Conservation (phyloP, 2,329 filamentous ascomycete species). For the Emydomyces testavorans region DNA sequence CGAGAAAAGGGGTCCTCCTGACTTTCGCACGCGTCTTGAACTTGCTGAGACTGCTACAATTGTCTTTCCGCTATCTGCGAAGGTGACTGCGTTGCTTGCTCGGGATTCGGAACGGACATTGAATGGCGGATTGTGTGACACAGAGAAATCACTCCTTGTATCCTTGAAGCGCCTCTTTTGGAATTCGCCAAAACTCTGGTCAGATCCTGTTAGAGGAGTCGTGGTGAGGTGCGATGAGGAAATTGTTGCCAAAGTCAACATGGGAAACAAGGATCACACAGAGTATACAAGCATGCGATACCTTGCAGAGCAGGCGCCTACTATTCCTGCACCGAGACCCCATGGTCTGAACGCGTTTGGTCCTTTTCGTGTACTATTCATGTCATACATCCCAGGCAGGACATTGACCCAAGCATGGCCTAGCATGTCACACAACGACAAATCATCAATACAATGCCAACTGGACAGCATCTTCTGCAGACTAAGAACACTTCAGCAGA, state of each 20-base stretch:
- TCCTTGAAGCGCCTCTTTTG: conserved; percentile 20
- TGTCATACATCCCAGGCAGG: conserved; percentile 21
- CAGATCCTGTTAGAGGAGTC: conserved; percentile 17
- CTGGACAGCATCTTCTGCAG: conserved; percentile 17
- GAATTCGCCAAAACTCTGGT: conserved; percentile 20
- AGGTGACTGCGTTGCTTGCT: conserved; percentile 16
- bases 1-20: conserved; percentile 11
- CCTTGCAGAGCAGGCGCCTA: conserved; percentile 18
- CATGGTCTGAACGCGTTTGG: conserved; percentile 22
- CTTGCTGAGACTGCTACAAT: conserved; percentile 17
- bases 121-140: neutral
- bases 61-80: conserved; percentile 21
- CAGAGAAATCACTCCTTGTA: conserved; percentile 11
- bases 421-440: conserved; percentile 18
- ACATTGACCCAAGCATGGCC: conserved; percentile 21
- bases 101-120: conserved; percentile 8
- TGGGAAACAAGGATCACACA: conserved; percentile 15
- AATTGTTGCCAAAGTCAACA: conserved; percentile 19
- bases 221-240: conserved; percentile 21
- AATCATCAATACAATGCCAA: conserved; percentile 13
- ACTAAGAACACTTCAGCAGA: conserved; percentile 18
- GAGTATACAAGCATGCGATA: conserved; percentile 24
- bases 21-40: conserved; percentile 20
- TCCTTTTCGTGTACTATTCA: conserved; percentile 22
- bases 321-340: conserved; percentile 22